These are phyloP conservation scores for Xylaria sp. DNA, from an alignment of 495 filamentous ascomycete genomes.

Conservation along the genomic window DNA sequence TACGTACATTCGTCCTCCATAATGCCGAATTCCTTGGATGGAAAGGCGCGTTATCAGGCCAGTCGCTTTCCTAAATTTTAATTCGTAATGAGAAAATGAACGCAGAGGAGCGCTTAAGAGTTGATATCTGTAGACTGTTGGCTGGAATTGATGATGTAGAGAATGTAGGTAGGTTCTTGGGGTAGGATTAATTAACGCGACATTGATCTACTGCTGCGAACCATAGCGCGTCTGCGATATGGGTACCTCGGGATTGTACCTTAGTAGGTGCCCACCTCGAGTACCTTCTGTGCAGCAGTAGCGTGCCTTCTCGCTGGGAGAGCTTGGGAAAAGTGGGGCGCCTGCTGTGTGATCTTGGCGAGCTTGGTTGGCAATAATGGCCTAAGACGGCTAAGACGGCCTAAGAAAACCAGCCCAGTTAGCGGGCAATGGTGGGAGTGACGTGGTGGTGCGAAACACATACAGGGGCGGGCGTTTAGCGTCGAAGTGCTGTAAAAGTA, in stretches of 20 bases:
- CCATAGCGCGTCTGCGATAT: not conserved
- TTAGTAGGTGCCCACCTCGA: not conserved
- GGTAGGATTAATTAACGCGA: constrained; percentile 15
- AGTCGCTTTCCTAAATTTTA: not conserved
- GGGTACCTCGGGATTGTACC: not conserved
- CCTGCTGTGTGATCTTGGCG: not conserved
- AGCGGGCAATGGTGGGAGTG: not conserved
- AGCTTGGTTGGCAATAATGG: not conserved
- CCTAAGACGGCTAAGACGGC: not conserved
- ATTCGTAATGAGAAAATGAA: not conserved
- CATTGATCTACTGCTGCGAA: not conserved
- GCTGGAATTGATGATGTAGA: constrained; percentile 1
- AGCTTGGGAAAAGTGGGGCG: not conserved
- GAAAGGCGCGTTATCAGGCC: not conserved
- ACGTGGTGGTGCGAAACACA: constrained; percentile 12
- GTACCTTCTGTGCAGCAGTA: not conserved
- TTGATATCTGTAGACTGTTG: not conserved
- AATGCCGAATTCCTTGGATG: constrained; percentile 1
- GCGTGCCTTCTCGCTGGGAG: not conserved
- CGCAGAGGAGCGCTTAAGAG: too few relatives aligned
- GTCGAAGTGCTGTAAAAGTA: constrained; percentile 20
- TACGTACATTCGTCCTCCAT: constrained; percentile 61
- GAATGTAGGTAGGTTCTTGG: too few relatives aligned
- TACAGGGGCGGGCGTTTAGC: not conserved
- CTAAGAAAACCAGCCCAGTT: not conserved